Percentiles rank a stretch among this genome's conserved stretches.
Conservation (phyloP, 2,329 filamentous ascomycete species). For the Orbilia javanica region DNA sequence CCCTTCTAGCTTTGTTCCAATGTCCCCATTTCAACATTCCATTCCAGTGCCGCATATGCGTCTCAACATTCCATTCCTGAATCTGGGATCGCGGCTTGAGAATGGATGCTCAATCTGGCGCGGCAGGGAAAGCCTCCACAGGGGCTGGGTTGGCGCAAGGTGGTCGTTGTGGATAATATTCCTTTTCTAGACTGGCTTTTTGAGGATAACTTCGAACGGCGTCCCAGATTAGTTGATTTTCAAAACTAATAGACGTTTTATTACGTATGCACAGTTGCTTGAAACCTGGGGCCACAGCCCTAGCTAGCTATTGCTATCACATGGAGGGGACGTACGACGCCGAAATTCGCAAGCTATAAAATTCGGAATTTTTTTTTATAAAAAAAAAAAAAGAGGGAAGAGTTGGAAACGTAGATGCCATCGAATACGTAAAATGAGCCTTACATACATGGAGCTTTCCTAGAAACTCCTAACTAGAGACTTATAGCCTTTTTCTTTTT, state of each 20-base stretch:
- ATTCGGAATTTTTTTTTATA: neutral
- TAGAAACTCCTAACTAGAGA: neutral
- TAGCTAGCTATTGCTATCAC: neutral
- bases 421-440: neutral
- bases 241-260: conserved; percentile 10
- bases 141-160: neutral
- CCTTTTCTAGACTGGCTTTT: neutral
- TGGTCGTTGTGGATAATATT: neutral
- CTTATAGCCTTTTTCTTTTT: neutral
- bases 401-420: neutral
- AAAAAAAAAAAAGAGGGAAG: too few species aligned
- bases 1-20: conserved; percentile 4
- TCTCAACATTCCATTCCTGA: conserved; percentile 47
- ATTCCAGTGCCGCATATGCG: conserved; percentile 53
- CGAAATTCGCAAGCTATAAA: neutral
- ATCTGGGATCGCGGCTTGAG: conserved; percentile 34
- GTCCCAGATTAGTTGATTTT: neutral
- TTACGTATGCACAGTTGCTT: neutral
- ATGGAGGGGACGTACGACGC: neutral
- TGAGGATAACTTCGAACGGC: neutral
- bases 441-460: neutral
- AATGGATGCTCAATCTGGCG: conserved; percentile 20
- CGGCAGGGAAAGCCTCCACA: conserved; percentile 1
- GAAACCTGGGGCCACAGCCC: neutral
- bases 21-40: conserved; percentile 36